A percentile compares a stretch with the other conserved stretches of the same genome.
Conservation (phyloP, 2,329 filamentous ascomycete genomes). For the Stachybotrys elegans region DNA sequence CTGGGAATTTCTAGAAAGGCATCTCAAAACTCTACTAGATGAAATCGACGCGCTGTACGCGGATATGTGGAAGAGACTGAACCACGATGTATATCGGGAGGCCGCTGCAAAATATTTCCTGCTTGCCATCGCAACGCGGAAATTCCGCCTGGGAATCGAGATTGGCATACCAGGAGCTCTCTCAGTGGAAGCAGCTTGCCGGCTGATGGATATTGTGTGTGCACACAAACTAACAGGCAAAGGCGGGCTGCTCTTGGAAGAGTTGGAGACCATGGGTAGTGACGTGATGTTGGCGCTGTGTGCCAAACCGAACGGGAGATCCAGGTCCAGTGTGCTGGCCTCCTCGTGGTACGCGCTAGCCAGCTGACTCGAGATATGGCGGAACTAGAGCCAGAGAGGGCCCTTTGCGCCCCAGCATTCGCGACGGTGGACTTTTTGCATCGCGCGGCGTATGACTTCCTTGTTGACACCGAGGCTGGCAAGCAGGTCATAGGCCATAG, state of each 20-base stretch:
- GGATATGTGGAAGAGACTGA: slow-evolving; percentile 9
- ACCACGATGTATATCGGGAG: slow-evolving; percentile 5
- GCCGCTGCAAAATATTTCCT: slow-evolving; percentile 5
- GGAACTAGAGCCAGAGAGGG: not conserved
- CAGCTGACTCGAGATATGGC: not conserved
- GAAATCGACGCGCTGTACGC: slow-evolving; percentile 7
- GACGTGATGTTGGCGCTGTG: not conserved
- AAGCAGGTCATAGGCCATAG: slow-evolving; percentile 1
- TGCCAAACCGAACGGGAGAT: not conserved
- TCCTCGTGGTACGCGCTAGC: not conserved
- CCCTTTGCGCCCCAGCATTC: no score
- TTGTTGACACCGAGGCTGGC: slow-evolving; percentile 5
- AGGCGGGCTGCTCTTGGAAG: not conserved
- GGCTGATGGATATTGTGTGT: slow-evolving; percentile 4
- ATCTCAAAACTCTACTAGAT: not conserved
- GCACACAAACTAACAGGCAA: not conserved
- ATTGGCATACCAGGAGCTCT: not conserved
- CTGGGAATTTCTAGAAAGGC: not conserved
- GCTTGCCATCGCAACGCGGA: not conserved
- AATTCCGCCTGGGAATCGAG: not conserved
- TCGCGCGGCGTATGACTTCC: slow-evolving; percentile 11
- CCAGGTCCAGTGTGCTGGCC: slow-evolving; percentile 3
- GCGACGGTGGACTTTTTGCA: slow-evolving; percentile 4
- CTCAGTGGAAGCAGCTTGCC: not conserved
- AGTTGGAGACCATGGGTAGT: not conserved